phyloP scores from a whole-genome alignment of 148 eudicot species.

The Dysphania ambrosioides region DNA sequence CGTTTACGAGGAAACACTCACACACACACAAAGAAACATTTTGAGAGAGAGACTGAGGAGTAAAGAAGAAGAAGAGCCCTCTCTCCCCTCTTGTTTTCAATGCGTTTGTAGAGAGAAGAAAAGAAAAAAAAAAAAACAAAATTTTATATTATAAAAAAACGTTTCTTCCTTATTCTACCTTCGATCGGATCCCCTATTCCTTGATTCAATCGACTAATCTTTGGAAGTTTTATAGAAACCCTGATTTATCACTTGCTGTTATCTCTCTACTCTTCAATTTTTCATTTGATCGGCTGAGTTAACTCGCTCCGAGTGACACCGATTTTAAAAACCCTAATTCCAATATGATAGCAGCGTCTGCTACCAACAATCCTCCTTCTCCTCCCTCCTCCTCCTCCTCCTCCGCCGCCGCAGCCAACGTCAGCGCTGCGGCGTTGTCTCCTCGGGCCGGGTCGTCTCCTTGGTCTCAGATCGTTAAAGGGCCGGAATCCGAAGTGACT shows the following conservation, averaged over 20 bases:
- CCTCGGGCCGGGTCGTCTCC: constrained; percentile 32
- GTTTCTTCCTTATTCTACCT: not conserved
- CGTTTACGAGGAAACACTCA: no score
- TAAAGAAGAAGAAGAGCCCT: not conserved
- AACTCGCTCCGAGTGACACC: not conserved
- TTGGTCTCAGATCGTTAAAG: constrained; percentile 46
- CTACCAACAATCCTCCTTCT: constrained; percentile 22
- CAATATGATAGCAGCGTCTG: constrained; percentile 42
- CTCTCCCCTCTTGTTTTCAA: constrained; percentile 2
- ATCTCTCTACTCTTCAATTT: not conserved
- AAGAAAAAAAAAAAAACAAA: not conserved
- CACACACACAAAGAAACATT: not conserved
- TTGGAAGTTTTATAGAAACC: not conserved
- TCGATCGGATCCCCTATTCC: not conserved
- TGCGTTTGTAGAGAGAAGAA: constrained; percentile 3
- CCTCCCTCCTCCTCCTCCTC: no score
- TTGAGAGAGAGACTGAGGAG: not conserved
- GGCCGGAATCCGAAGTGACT: constrained; percentile 32
- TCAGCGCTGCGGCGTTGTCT: no score
- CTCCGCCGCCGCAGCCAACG: no score
- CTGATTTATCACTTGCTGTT: not conserved
- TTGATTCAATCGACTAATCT: not conserved
- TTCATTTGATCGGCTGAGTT: constrained; percentile 12
- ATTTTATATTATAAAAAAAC: no score
- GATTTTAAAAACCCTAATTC: constrained; percentile 43